These are phyloP conservation scores for Crinitomyces ghanaensis DNA, from an alignment of 805 yeast species.

Conservation along the genomic window DNA sequence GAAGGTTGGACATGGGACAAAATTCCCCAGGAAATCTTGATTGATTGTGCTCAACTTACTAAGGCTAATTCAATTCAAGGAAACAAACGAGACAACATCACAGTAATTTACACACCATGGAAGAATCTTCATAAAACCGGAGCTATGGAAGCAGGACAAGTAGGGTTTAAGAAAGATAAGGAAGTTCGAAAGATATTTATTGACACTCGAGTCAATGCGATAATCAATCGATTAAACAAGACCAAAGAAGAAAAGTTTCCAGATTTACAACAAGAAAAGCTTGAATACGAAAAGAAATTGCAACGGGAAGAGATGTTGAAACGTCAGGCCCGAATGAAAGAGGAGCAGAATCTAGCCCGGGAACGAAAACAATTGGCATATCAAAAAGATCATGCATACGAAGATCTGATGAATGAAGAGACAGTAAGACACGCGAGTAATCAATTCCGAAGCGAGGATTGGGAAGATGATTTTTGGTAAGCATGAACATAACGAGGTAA, in stretches of 20 bases:
- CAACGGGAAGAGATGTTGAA: conserved; percentile 20
- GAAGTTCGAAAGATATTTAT: conserved; percentile 43
- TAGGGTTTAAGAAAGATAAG: conserved; percentile 52
- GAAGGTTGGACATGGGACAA: conserved; percentile 35
- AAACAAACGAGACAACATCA: conserved; percentile 53
- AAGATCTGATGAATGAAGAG: conserved; percentile 39
- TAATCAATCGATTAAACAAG: conserved; percentile 52
- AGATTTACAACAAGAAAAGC: conserved; percentile 33
- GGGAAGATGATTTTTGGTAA: conserved; percentile 49
- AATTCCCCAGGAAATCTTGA: conserved; percentile 42
- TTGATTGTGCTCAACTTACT: conserved; percentile 59
- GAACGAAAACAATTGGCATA: conserved; percentile 22
- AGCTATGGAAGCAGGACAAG: conserved; percentile 71
- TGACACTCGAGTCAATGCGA: conserved; percentile 43
- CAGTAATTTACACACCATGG: conserved; percentile 66
- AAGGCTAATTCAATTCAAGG: conserved; percentile 71
- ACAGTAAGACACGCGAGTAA: conserved; percentile 34
- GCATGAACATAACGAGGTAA: not conserved
- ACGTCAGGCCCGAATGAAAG: conserved; percentile 30
- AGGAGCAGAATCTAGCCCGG: conserved; percentile 29
- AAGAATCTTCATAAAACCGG: conserved; percentile 54
- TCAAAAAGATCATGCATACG: conserved; percentile 33
- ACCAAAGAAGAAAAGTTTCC: conserved; percentile 47
- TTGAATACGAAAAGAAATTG: conserved; percentile 31
- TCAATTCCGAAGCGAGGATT: conserved; percentile 38